phyloP scores from a whole-genome alignment of 345 rosid genomes.

The Erucastrum elatum region DNA sequence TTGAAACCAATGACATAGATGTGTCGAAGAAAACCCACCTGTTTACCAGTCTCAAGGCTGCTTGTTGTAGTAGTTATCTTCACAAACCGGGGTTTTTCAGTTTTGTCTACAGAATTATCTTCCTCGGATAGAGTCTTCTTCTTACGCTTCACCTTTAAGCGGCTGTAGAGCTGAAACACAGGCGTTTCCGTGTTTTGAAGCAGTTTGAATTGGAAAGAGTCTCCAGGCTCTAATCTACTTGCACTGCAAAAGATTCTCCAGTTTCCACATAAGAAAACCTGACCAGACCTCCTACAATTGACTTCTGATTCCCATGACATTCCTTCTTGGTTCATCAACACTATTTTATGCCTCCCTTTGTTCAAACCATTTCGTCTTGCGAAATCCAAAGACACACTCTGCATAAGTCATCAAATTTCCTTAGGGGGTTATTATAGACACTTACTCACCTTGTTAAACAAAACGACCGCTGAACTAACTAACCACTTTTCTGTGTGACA shows the following conservation, averaged over 20 bases:
- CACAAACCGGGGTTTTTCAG: background rate
- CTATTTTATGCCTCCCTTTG: background rate
- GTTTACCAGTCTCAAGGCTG: background rate
- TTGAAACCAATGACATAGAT: background rate
- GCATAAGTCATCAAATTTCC: constrained; percentile 15
- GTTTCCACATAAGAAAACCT: background rate
- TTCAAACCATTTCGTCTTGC: constrained; percentile 13
- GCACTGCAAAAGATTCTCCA: constrained; percentile 27
- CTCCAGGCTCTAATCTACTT: constrained; percentile 16
- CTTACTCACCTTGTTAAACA: background rate
- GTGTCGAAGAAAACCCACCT: background rate
- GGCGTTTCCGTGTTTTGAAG: background rate
- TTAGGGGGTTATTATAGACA: background rate
- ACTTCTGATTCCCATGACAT: constrained; percentile 13
- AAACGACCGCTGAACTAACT: background rate
- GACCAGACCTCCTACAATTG: background rate
- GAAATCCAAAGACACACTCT: constrained; percentile 12
- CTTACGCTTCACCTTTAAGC: background rate
- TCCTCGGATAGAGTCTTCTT: background rate
- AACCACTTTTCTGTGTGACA: background rate
- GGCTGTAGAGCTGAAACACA: constrained; percentile 17
- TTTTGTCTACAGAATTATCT: background rate
- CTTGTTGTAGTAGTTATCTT: background rate
- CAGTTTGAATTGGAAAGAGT: constrained; percentile 7
- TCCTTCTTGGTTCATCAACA: constrained; percentile 33